These are phyloP conservation scores for Arachis stenosperma DNA, from an alignment of 306 rosid genomes.

Conservation along the genomic window DNA sequence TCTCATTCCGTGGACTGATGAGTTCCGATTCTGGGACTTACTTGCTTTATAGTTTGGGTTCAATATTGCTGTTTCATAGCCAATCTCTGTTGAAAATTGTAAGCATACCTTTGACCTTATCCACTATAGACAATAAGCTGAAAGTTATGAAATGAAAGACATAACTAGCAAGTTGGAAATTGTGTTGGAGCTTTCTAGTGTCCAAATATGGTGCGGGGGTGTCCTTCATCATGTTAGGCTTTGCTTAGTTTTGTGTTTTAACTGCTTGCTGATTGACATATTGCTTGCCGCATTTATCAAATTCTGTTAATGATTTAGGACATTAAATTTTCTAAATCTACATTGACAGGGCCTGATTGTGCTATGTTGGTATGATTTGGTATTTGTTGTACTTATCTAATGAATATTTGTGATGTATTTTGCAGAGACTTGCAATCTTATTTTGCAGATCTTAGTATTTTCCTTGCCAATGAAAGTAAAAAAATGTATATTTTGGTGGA, in stretches of 20 bases:
- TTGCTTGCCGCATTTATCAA: neutral
- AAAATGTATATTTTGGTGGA: slow-evolving; percentile 84
- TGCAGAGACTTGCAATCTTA: slow-evolving; percentile 97
- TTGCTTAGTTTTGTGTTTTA: slow-evolving; percentile 2
- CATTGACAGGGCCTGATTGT: neutral
- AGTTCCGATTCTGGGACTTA: too few relatives aligned
- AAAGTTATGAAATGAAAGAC: neutral
- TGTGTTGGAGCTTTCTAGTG: slow-evolving; percentile 11
- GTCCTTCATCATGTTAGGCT: neutral
- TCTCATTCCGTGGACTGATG: too few relatives aligned
- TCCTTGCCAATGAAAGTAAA: slow-evolving; percentile 76
- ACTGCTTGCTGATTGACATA: neutral
- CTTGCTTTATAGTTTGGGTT: slow-evolving; percentile 8
- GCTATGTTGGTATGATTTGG: slow-evolving; percentile 13
- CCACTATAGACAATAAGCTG: neutral
- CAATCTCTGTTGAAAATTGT: slow-evolving; percentile 8
- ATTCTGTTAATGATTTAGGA: slow-evolving; percentile 9
- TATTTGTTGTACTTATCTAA: slow-evolving; percentile 24
- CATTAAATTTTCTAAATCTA: neutral
- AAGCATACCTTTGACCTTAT: neutral
- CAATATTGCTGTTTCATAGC: neutral
- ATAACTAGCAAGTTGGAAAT: neutral
- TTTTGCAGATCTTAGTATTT: slow-evolving; percentile 84
- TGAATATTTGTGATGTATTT: slow-evolving; percentile 33
- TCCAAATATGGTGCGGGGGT: slow-evolving; percentile 24